These are phyloP conservation scores for Citeromyces nyonsensis DNA, from an alignment of 805 yeast genomes.

Conservation along the genomic window DNA sequence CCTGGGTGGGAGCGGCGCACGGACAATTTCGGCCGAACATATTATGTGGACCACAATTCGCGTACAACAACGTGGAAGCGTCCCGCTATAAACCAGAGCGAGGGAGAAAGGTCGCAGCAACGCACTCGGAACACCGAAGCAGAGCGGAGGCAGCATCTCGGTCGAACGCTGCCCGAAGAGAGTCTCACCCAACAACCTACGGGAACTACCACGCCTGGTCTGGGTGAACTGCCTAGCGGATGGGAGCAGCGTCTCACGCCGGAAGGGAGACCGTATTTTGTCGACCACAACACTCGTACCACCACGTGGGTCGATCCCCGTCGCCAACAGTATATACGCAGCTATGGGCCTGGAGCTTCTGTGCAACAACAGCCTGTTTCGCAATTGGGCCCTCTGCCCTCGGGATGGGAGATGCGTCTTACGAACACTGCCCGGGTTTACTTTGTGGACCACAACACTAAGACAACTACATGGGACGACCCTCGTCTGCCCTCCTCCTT, in stretches of 20 bases:
- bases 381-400: slow-evolving; percentile 93
- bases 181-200: slow-evolving; percentile 44
- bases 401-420: slow-evolving; percentile 99
- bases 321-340: slow-evolving; percentile 94
- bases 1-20: slow-evolving; percentile 99
- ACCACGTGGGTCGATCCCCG: slow-evolving; percentile 99
- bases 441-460: slow-evolving; percentile 97
- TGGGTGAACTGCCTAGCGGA: slow-evolving; percentile 95
- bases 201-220: slow-evolving; percentile 87
- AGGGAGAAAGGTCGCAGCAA: slow-evolving; percentile 46
- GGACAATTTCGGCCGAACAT: slow-evolving; percentile 93
- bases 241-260: slow-evolving; percentile 99
- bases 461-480: slow-evolving; percentile 99
- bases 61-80: slow-evolving; percentile 99
- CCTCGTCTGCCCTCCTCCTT: slow-evolving; percentile 94
- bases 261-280: slow-evolving; percentile 96
- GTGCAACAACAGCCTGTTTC: slow-evolving; percentile 97
- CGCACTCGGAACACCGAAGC: slow-evolving; percentile 63
- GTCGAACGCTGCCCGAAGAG: slow-evolving; percentile 74
- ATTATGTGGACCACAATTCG: slow-evolving; percentile 95
- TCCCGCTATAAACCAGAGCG: slow-evolving; percentile 74
- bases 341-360: slow-evolving; percentile 81
- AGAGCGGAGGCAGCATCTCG: slow-evolving; percentile 83
- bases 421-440: slow-evolving; percentile 97
- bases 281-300: slow-evolving; percentile 97